Percentiles rank a stretch among this genome's conserved stretches.
These are phyloP conservation scores for Drechslera avenae DNA, from an alignment of 2,329 filamentous ascomycete species.

Conservation along the genomic window DNA sequence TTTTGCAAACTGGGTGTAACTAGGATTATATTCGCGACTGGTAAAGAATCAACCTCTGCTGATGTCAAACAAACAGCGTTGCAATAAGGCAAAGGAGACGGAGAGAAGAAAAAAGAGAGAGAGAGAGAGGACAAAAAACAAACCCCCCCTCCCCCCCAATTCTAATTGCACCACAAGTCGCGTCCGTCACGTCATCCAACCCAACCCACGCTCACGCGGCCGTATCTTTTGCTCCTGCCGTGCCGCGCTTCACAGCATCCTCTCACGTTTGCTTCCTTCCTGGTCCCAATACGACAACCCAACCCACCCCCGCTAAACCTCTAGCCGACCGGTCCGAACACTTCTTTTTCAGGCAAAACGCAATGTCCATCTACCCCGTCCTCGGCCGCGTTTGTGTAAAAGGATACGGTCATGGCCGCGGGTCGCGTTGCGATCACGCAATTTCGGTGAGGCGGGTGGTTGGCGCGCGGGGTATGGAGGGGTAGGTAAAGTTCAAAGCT, in stretches of 20 bases:
- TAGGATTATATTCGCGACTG: not conserved
- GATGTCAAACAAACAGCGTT: not conserved
- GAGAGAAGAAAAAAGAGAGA: not conserved
- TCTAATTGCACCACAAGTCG: not conserved
- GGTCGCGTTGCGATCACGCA: not conserved
- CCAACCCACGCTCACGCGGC: not conserved
- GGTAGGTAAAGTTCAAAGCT: not conserved
- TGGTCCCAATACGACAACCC: not conserved
- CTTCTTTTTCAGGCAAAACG: not conserved
- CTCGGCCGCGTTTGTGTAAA: not conserved
- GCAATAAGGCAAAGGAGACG: not conserved
- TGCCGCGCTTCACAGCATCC: not conserved
- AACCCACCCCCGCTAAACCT: no score
- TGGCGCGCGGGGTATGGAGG: slow-evolving; percentile 3
- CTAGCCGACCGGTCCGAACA: not conserved
- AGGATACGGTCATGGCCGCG: not conserved
- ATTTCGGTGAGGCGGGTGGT: not conserved
- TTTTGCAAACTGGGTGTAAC: not conserved
- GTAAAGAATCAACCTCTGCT: not conserved
- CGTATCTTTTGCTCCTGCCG: not conserved
- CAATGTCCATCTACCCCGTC: not conserved
- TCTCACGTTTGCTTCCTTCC: not conserved
- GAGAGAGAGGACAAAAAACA: slow-evolving; percentile 1
- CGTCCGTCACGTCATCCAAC: slow-evolving; percentile 10
- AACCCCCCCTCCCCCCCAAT: no score